phyloP scores from a whole-genome alignment of 331 rosid species.

The Rosa hybrid region DNA sequence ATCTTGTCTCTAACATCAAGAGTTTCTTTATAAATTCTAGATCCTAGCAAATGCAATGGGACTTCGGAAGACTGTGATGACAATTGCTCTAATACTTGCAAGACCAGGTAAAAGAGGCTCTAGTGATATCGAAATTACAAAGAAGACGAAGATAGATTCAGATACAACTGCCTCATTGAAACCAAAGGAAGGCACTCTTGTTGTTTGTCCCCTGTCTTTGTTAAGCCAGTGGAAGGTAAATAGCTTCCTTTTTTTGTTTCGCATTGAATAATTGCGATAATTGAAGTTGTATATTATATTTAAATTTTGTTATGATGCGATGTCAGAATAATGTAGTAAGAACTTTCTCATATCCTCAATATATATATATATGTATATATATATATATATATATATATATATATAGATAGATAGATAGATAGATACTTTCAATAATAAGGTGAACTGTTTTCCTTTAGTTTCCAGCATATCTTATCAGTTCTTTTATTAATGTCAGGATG shows the following conservation, averaged over 20 bases:
- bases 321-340: background rate
- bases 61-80: constrained; percentile 95
- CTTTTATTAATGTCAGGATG: constrained; percentile 57
- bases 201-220: constrained; percentile 92
- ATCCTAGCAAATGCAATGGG: constrained; percentile 95
- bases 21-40: constrained; percentile 28
- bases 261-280: background rate
- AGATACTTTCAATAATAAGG: too few relatives aligned
- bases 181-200: constrained; percentile 71
- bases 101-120: constrained; percentile 43
- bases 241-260: constrained; percentile 14
- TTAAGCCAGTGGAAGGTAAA: constrained; percentile 89
- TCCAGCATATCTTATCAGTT: constrained; percentile 23
- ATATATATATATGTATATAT: background rate
- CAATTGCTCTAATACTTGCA: constrained; percentile 73
- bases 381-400: too few relatives aligned
- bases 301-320: background rate
- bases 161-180: constrained; percentile 17
- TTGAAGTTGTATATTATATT: background rate
- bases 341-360: background rate
- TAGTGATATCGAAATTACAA: constrained; percentile 23
- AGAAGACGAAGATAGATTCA: constrained; percentile 31
- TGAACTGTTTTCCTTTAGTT: background rate
- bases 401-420: too few relatives aligned
- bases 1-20: constrained; percentile 15